Evolutionary conservation across 257 asterid genomes (phyloP).

Genomic region (Solanum pinnatisectum): DNA sequence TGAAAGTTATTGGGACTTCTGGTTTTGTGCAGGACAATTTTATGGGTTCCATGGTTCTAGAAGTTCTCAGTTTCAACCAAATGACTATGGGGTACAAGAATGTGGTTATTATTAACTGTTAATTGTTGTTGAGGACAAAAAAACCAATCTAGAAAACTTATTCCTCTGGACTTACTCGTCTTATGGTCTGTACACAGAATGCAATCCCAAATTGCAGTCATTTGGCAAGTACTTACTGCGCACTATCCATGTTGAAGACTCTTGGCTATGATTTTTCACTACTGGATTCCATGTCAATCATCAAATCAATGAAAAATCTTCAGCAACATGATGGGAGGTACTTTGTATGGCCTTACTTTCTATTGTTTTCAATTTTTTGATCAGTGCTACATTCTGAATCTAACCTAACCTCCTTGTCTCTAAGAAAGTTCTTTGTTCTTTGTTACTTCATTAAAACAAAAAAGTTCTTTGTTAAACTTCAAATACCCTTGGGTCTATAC

Average conservation of each 20-base stretch:
- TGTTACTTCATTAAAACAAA: not conserved
- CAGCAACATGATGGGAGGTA: constrained; percentile 93
- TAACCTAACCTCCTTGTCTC: not conserved
- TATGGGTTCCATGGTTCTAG: constrained; percentile 96
- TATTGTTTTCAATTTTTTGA: not conserved
- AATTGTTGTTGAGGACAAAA: not conserved
- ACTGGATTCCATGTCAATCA: constrained; percentile 36
- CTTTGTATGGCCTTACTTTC: not conserved
- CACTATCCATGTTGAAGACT: constrained; percentile 69
- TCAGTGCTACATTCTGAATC: not conserved
- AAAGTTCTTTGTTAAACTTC: not conserved
- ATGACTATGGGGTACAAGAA: constrained; percentile 38
- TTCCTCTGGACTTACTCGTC: not conserved
- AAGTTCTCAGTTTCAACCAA: constrained; percentile 69
- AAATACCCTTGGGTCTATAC: not conserved
- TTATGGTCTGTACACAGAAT: constrained; percentile 31
- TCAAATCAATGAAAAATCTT: constrained; percentile 82
- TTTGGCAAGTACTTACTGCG: constrained; percentile 93
- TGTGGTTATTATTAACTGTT: constrained; percentile 2
- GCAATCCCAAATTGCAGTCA: constrained; percentile 69
- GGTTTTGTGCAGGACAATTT: constrained; percentile 55
- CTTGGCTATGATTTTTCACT: constrained; percentile 72
- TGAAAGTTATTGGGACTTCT: not conserved
- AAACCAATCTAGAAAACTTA: not conserved
- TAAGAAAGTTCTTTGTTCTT: not conserved